phyloP scores from a whole-genome alignment of 345 rosid genomes.

The Pistacia atlantica region DNA sequence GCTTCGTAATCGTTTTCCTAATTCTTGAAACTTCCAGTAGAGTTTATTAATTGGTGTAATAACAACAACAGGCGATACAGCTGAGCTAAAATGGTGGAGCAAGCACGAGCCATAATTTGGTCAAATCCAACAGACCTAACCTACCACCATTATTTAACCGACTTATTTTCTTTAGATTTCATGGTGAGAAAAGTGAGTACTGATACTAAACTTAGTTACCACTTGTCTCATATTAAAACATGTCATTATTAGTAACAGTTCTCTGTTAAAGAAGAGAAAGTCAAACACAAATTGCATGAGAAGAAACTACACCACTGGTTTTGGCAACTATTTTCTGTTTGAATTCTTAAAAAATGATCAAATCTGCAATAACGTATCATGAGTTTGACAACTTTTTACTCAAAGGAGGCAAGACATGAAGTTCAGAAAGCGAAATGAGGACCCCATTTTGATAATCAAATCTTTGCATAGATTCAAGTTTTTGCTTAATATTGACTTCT shows the following conservation, averaged over 20 bases:
- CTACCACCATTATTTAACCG: neutral
- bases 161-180: neutral
- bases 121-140: neutral
- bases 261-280: too few species aligned
- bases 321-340: too few species aligned
- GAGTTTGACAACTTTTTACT: constrained; percentile 3
- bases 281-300: too few species aligned
- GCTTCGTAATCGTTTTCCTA: neutral
- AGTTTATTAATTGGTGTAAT: too few species aligned
- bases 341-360: neutral
- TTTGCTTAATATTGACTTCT: constrained; percentile 1
- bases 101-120: neutral
- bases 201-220: too few species aligned
- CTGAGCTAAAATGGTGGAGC: neutral
- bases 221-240: neutral
- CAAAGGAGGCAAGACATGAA: neutral
- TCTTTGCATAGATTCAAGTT: neutral
- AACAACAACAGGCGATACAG: neutral
- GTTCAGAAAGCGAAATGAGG: neutral
- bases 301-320: too few species aligned
- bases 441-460: constrained; percentile 4
- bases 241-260: neutral
- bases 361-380: neutral
- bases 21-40: too few species aligned
- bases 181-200: neutral